Percentiles rank a stretch among this genome's conserved stretches.
Evolutionary conservation across 2,329 filamentous ascomycete species (phyloP).

Genomic region (Thielaviopsis ethacetica): DNA sequence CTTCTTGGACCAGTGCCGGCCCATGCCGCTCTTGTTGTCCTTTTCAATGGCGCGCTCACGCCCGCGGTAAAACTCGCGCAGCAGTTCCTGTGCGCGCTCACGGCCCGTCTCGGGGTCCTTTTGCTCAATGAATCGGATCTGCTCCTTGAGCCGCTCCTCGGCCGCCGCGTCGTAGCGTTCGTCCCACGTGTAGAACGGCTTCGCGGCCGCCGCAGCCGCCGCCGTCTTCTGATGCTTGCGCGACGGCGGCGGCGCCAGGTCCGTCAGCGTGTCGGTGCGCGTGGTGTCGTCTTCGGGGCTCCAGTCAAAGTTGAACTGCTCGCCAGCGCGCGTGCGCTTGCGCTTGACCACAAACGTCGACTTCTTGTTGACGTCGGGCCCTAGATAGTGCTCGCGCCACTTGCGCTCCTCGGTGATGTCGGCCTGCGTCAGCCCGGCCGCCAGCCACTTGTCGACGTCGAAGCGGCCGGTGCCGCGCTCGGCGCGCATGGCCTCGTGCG

Average conservation of each 20-base stretch:
- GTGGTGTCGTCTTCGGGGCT: slow-evolving; percentile 88
- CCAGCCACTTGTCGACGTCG: slow-evolving; percentile 10
- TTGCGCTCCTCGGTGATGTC: slow-evolving; percentile 58
- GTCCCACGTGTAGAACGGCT: slow-evolving; percentile 52
- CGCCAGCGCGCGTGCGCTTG: slow-evolving; percentile 80
- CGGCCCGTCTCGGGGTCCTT: slow-evolving; percentile 61
- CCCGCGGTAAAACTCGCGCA: slow-evolving; percentile 65
- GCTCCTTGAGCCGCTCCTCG: slow-evolving; percentile 37
- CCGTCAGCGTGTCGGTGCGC: slow-evolving; percentile 17
- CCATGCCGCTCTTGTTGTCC: slow-evolving; percentile 55
- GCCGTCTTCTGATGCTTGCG: slow-evolving; percentile 8
- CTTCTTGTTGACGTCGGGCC: slow-evolving; percentile 64
- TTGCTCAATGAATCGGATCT: slow-evolving; percentile 54
- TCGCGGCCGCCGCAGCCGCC: slow-evolving; percentile 37
- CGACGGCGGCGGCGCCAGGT: background rate
- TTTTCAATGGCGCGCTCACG: slow-evolving; percentile 49
- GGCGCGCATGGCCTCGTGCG: slow-evolving; percentile 12
- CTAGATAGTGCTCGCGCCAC: slow-evolving; percentile 74
- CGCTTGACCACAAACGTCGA: slow-evolving; percentile 90
- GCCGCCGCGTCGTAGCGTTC: slow-evolving; percentile 36
- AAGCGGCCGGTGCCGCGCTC: slow-evolving; percentile 12
- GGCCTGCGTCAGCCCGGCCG: slow-evolving; percentile 15
- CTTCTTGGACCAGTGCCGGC: slow-evolving; percentile 96
- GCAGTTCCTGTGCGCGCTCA: slow-evolving; percentile 58
- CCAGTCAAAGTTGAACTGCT: slow-evolving; percentile 99